Base-by-base conservation (phyloP, 306 rosid genomes). In the Abrus pulchellus region DNA sequence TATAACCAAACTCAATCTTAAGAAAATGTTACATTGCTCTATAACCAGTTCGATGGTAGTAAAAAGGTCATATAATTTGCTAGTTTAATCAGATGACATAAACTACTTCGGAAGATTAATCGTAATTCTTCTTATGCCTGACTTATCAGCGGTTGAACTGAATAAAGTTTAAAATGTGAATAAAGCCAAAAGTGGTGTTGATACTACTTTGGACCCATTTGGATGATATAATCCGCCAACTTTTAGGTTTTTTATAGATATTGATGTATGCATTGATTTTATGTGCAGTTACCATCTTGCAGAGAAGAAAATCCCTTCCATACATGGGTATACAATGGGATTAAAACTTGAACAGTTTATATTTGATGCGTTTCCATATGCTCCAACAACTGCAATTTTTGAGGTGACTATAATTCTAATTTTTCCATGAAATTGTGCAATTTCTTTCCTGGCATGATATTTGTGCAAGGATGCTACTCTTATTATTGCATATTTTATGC, bases 351-450 rank as follows among this genome's bases (percentile, higher is more conserved):
- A 96, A 88, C 99, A 92, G 84, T 96, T 88, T 87, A 90, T 96
- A 81, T 96, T 96, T 82, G 99, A 96, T 85, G 96, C 98, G 28
- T 96, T 96, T 87, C 97, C 99, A 2, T 96, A 96, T 82, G 94
- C 99, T 66, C 97, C 99, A 67, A 89, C 99, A 5, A 96, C 99
- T 64, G 98, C 98, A 67, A 97, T 96, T 69, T 96, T 87, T 89
- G 99, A 96, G 98, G 98, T 93, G 87, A 87, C 38, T 79, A 11
- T 20, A 45, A n/a, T 66, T 62, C 34, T 74, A 28, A 6, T 4
- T 47, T 62, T 71, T 20, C 38, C 71, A n/a, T 30, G 29, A 76
- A 71, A 65, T 55, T 52, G 40, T 74, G 4, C 43, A 30, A 38
- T 52, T 79, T 64, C 14, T 70, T 80, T 75, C 45, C 41, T 12